Conservation (phyloP, 176 grass and related monocot genomes). For the Juncus effusus region DNA sequence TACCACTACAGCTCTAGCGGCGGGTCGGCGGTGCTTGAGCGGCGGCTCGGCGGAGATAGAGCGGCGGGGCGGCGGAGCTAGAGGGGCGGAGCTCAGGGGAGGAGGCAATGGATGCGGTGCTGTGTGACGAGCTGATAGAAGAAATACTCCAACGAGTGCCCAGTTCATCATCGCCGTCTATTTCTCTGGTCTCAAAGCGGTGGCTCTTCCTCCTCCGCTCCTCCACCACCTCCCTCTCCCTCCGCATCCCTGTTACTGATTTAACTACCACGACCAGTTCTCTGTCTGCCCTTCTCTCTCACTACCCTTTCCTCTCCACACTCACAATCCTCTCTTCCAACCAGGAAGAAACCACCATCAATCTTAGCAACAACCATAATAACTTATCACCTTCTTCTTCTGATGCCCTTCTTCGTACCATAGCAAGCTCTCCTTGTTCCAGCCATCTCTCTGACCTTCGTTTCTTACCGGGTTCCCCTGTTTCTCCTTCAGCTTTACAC, state of each 20-base stretch:
- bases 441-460: conserved; percentile 42
- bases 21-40: background rate
- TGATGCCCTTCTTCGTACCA: conserved; percentile 39
- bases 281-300: conserved; percentile 52
- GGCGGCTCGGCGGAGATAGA: background rate
- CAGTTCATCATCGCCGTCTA: conserved; percentile 37
- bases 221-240: conserved; percentile 45
- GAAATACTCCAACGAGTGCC: conserved; percentile 70
- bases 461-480: conserved; percentile 40
- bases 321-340: conserved; percentile 40
- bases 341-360: background rate
- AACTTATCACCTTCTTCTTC: background rate
- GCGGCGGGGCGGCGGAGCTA: background rate
- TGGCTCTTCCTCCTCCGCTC: conserved; percentile 68
- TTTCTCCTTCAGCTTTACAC: conserved; percentile 46
- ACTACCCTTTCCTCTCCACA: conserved; percentile 53
- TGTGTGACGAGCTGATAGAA: conserved; percentile 85
- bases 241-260: conserved; percentile 42
- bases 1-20: too few relatives aligned
- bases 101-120: conserved; percentile 39
- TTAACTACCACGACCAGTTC: conserved; percentile 1
- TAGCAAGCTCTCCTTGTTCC: conserved; percentile 42
- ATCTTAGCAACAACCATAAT: too few relatives aligned
- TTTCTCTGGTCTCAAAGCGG: conserved; percentile 80
- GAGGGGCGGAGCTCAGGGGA: background rate